A percentile compares a stretch with the other conserved stretches of the same genome.
phyloP scores from a whole-genome alignment of 345 rosid genomes.

The Hibiscus mutabilis region DNA sequence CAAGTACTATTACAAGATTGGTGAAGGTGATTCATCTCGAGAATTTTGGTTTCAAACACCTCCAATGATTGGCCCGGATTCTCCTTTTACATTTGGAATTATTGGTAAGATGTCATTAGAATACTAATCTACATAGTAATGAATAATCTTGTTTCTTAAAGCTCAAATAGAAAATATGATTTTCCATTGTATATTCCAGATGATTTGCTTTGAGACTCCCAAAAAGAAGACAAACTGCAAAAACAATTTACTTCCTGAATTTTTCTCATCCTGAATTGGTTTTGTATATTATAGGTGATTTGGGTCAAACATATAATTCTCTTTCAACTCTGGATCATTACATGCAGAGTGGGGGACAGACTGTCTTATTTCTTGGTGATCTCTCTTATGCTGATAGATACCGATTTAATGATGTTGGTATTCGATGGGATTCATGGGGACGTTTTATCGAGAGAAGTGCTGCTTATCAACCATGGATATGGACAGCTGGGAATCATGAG shows the following conservation, averaged over 20 bases:
- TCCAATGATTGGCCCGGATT: slow-evolving; percentile 65
- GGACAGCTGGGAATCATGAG: slow-evolving; percentile 95
- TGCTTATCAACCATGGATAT: slow-evolving; percentile 97
- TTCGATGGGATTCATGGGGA: slow-evolving; percentile 93
- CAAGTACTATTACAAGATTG: slow-evolving; percentile 86
- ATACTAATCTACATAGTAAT: background rate
- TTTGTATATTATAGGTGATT: slow-evolving; percentile 57
- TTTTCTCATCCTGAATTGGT: background rate
- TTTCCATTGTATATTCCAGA: background rate
- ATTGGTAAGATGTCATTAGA: slow-evolving; percentile 52
- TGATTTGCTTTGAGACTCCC: background rate
- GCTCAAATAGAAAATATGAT: background rate
- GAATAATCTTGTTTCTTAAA: background rate
- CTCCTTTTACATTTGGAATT: slow-evolving; percentile 80
- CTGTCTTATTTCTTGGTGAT: slow-evolving; percentile 88
- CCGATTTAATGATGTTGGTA: slow-evolving; percentile 62
- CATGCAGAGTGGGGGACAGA: slow-evolving; percentile 73
- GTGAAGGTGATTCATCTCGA: slow-evolving; percentile 56
- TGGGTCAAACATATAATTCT: slow-evolving; percentile 97
- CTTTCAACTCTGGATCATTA: slow-evolving; percentile 83
- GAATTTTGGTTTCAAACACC: slow-evolving; percentile 90
- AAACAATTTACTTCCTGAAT: background rate
- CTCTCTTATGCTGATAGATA: slow-evolving; percentile 97
- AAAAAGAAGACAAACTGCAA: background rate
- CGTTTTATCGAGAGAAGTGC: slow-evolving; percentile 78